Conservation (phyloP, 2,329 filamentous ascomycete genomes). For the Podosphaera fusca region DNA sequence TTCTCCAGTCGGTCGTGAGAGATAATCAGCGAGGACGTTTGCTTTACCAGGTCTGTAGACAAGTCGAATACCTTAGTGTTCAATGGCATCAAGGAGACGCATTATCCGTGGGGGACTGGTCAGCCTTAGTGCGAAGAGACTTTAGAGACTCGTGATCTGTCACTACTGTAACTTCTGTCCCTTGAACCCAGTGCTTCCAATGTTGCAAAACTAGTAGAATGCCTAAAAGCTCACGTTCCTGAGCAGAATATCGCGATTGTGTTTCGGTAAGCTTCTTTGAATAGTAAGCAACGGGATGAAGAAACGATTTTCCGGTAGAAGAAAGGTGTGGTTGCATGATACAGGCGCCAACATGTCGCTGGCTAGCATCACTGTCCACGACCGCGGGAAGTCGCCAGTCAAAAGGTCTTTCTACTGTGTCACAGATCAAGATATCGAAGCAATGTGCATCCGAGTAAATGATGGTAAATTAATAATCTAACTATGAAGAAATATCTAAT, state of each 20-base stretch:
- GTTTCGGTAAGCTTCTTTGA: not conserved
- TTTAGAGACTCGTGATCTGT: not conserved
- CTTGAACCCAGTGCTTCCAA: not conserved
- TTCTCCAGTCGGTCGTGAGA: not conserved
- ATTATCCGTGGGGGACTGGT: not conserved
- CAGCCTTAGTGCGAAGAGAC: not conserved
- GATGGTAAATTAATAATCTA: too few relatives aligned
- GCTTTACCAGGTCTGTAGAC: not conserved
- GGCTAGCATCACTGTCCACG: not conserved
- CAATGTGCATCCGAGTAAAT: too few relatives aligned
- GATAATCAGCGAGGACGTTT: not conserved
- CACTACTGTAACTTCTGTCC: not conserved
- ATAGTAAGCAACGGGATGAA: not conserved
- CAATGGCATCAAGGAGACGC: not conserved
- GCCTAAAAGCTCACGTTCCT: not conserved
- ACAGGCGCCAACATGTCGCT: not conserved
- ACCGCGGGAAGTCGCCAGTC: not conserved
- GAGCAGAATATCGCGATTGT: too few relatives aligned
- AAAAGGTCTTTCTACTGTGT: not conserved
- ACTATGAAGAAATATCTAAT: too few relatives aligned
- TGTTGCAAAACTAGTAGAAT: not conserved
- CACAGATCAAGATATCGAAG: too few relatives aligned
- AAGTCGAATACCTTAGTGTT: not conserved
- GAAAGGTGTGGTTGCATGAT: not conserved
- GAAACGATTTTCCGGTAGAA: not conserved